These are phyloP conservation scores for Marchantia polymorpha DNA, from an alignment of 225 moss, liverwort and hornwort genomes.

Conservation along the genomic window DNA sequence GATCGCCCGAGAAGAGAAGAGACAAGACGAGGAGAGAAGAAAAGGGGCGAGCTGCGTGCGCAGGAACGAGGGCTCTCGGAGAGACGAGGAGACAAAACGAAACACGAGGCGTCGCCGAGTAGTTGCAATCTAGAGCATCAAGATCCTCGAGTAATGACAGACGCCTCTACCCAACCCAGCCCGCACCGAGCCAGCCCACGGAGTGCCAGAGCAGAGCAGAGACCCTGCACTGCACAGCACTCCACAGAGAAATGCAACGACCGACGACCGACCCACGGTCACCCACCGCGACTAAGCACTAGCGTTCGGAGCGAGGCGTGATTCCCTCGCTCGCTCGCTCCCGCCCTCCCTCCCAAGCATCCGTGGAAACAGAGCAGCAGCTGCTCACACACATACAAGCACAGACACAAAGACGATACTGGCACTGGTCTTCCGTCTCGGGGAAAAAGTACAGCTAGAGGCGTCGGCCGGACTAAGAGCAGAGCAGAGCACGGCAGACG, in stretches of 20 bases:
- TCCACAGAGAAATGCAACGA: neutral
- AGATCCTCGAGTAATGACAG: neutral
- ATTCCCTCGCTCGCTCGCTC: too few relatives aligned
- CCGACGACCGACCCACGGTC: neutral
- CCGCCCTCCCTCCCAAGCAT: neutral
- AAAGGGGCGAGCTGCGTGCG: neutral
- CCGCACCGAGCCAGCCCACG: too few relatives aligned
- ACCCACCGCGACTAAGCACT: neutral
- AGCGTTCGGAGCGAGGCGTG: neutral
- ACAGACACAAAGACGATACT: neutral
- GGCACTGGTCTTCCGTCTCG: neutral
- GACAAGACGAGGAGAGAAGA: too few relatives aligned
- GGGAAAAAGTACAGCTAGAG: neutral
- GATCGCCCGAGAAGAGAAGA: neutral
- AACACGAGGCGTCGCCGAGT: neutral
- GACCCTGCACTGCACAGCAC: too few relatives aligned
- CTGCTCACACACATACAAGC: too few relatives aligned
- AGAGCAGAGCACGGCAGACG: neutral
- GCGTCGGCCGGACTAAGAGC: constrained; percentile 2
- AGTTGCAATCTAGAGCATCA: neutral
- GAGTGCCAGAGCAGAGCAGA: neutral
- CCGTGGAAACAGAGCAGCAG: constrained; percentile 14
- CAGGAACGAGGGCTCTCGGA: neutral
- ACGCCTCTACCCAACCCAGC: neutral
- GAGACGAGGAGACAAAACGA: neutral